These are phyloP conservation scores for Oidiodendron maius DNA, from an alignment of 495 filamentous ascomycete species.

Conservation along the genomic window DNA sequence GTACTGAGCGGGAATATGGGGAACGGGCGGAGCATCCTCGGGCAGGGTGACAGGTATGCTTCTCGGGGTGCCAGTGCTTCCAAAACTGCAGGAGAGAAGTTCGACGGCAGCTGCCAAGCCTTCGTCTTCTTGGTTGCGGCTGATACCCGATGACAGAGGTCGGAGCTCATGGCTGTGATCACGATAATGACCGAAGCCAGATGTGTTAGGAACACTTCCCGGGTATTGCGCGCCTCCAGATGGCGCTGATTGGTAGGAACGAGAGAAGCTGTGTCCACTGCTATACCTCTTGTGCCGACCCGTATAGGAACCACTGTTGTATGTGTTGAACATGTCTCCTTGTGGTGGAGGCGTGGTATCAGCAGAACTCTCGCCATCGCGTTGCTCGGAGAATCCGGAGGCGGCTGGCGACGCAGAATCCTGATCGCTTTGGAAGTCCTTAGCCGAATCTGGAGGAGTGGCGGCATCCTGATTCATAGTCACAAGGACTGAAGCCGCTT, in stretches of 20 bases:
- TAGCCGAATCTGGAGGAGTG: conserved; percentile 52
- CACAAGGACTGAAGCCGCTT: conserved; percentile 91
- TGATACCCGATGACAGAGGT: conserved; percentile 54
- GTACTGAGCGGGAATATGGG: conserved; percentile 70
- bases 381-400: conserved; percentile 69
- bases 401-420: conserved; percentile 77
- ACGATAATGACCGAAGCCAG: conserved; percentile 49
- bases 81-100: conserved; percentile 83
- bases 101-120: conserved; percentile 87
- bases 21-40: conserved; percentile 78
- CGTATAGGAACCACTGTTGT: conserved; percentile 36
- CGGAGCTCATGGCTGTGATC: conserved; percentile 49
- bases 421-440: conserved; percentile 67
- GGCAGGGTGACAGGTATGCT: conserved; percentile 63
- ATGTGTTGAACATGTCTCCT: conserved; percentile 32
- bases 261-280: conserved; percentile 67
- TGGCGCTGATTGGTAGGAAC: conserved; percentile 76
- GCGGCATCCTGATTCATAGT: conserved; percentile 71
- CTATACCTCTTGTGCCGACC: conserved; percentile 54
- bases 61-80: conserved; percentile 77
- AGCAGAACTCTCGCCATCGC: conserved; percentile 61
- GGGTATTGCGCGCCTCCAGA: conserved; percentile 43
- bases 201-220: conserved; percentile 40
- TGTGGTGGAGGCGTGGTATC: conserved; percentile 68
- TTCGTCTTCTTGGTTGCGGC: conserved; percentile 66